These are phyloP conservation scores for Phaeoacremonium minimum DNA, from an alignment of 2,329 filamentous ascomycete species.

Conservation along the genomic window DNA sequence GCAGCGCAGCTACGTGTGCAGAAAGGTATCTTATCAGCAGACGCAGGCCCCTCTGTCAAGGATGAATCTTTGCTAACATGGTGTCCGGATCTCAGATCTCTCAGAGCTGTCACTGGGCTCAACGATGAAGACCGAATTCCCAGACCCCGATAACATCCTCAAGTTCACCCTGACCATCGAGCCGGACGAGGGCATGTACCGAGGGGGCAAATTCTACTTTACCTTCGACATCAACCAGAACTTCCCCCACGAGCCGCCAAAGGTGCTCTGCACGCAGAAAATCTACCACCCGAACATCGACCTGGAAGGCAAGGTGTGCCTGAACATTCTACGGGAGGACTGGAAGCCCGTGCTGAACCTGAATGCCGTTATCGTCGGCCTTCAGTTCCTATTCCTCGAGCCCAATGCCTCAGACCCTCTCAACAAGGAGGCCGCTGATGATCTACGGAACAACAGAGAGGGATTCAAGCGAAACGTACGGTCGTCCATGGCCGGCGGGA, in stretches of 20 bases:
- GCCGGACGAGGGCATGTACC: slow-evolving; percentile 86
- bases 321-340: slow-evolving; percentile 96
- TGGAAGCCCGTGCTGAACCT: slow-evolving; percentile 98
- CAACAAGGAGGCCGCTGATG: slow-evolving; percentile 96
- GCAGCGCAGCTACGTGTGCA: slow-evolving; percentile 93
- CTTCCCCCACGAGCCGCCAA: slow-evolving; percentile 96
- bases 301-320: slow-evolving; percentile 92
- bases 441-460: slow-evolving; percentile 80
- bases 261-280: slow-evolving; percentile 95
- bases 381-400: slow-evolving; percentile 97
- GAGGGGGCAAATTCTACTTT: slow-evolving; percentile 82
- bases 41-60: not conserved
- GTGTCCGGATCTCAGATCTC: slow-evolving; percentile 53
- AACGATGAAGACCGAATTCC: slow-evolving; percentile 79
- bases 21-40: slow-evolving; percentile 63
- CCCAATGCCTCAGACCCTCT: slow-evolving; percentile 96
- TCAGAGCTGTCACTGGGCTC: slow-evolving; percentile 73
- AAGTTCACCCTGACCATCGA: slow-evolving; percentile 79
- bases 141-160: slow-evolving; percentile 79
- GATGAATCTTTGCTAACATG: slow-evolving; percentile 1
- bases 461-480: slow-evolving; percentile 89
- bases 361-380: slow-evolving; percentile 91
- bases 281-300: slow-evolving; percentile 99
- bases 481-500: slow-evolving; percentile 75
- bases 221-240: slow-evolving; percentile 89